A percentile compares a stretch with the other conserved stretches of the same genome.
Evolutionary conservation across 2,329 filamentous ascomycete species (phyloP).

Genomic region (Cryphonectria nitschkei): DNA sequence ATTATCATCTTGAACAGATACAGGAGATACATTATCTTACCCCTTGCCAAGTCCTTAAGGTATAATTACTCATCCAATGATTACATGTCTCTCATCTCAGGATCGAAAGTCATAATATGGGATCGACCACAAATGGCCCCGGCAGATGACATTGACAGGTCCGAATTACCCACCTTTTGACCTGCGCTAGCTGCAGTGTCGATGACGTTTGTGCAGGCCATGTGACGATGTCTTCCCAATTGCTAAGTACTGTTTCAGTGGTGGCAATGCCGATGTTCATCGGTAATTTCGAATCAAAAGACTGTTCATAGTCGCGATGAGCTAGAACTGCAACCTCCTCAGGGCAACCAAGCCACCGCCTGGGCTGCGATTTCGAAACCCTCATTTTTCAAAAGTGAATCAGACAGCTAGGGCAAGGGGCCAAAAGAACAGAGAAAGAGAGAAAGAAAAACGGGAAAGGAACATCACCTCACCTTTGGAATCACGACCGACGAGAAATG

Average conservation of each 20-base stretch:
- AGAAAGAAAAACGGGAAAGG: too few species aligned
- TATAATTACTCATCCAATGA: neutral
- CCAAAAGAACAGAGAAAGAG: too few species aligned
- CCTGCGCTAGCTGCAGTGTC: neutral
- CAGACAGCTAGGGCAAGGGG: neutral
- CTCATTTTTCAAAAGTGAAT: neutral
- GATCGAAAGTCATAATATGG: neutral
- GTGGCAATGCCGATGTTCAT: neutral
- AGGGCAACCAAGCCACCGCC: neutral
- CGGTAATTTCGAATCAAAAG: neutral
- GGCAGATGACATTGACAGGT: too few species aligned
- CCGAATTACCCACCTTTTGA: neutral
- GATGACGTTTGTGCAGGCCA: neutral
- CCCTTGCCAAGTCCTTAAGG: too few species aligned
- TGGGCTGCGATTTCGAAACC: neutral
- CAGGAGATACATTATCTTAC: neutral
- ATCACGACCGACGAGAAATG: neutral
- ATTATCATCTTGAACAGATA: neutral
- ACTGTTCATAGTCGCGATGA: too few species aligned
- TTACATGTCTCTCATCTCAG: neutral
- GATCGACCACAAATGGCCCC: neutral
- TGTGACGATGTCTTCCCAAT: neutral
- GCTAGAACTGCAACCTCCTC: too few species aligned
- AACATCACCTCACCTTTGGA: neutral
- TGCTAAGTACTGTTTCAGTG: neutral